Evolutionary conservation across 2,329 filamentous ascomycete species (phyloP).

Genomic region (Colletotrichum sp.): DNA sequence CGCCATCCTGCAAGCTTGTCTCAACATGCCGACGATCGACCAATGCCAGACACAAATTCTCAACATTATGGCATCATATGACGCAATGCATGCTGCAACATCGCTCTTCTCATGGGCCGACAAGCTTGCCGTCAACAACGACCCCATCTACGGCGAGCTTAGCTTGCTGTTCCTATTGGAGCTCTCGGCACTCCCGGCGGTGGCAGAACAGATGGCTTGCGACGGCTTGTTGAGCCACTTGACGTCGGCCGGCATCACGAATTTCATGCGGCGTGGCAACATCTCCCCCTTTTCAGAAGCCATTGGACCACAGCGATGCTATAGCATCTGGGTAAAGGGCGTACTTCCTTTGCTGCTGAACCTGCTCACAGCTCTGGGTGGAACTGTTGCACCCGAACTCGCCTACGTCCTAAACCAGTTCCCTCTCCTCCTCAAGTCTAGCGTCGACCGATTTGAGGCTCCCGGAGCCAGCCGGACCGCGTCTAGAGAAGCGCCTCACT

Average conservation of each 20-base stretch:
- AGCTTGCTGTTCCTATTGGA: slow-evolving; percentile 87
- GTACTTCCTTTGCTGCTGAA: slow-evolving; percentile 89
- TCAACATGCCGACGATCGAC: slow-evolving; percentile 78
- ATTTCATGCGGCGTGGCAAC: slow-evolving; percentile 72
- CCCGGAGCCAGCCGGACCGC: slow-evolving; percentile 58
- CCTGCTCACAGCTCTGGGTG: slow-evolving; percentile 79
- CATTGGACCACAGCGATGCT: slow-evolving; percentile 72
- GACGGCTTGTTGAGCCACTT: slow-evolving; percentile 83
- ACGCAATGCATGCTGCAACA: slow-evolving; percentile 79
- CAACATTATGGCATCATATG: slow-evolving; percentile 71
- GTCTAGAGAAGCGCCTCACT: slow-evolving; percentile 55
- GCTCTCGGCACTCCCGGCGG: slow-evolving; percentile 76
- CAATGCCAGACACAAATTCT: slow-evolving; percentile 74
- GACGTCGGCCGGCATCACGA: slow-evolving; percentile 77
- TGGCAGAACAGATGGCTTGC: slow-evolving; percentile 89
- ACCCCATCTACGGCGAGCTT: slow-evolving; percentile 94
- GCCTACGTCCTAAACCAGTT: slow-evolving; percentile 90
- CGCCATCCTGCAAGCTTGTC: slow-evolving; percentile 82
- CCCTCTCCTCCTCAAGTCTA: slow-evolving; percentile 74
- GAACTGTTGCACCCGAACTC: slow-evolving; percentile 83
- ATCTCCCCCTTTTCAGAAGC: slow-evolving; percentile 82
- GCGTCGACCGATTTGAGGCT: slow-evolving; percentile 73
- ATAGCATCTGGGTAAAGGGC: slow-evolving; percentile 88
- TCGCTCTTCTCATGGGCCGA: slow-evolving; percentile 96
- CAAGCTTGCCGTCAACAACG: slow-evolving; percentile 74